Evolutionary conservation across 495 filamentous ascomycete genomes (phyloP), one percentile per base, ranked within the genome.

Genomic region (Lophiotrema nucula): DNA sequence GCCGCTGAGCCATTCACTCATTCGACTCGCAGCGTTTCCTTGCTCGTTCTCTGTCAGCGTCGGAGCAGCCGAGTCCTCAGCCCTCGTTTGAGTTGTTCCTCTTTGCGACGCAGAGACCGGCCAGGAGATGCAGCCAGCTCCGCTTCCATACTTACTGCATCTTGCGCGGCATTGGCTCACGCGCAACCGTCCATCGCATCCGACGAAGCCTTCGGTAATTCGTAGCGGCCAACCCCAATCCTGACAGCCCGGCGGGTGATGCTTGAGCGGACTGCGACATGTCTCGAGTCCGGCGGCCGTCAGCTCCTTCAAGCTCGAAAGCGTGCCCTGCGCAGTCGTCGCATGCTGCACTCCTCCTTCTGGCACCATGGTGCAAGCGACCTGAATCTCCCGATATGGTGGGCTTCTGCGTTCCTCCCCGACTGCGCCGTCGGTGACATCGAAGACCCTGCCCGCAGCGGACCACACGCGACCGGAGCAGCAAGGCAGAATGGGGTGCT

Each of bases 241-340:
- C 27, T 16, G 42, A 37, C n/a, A n/a, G n/a, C 39, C n/a, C 47
- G 16, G 48, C 12, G 50, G 58, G 53, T 55, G 28, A 67, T 67
- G 64, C 55, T 67, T 23, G 64, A 67, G 59, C 64, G 64, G 27
- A 59, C 64, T 55, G 58, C 64, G 50, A 50, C 59, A 67, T 67
- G 64, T 42, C 64, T 67, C 59, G 64, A 67, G 56, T 31, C 59
- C 38, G 57, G 62, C 47, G 60, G 64, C 48, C 64, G 59, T 53
- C 44, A 58, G 18, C 59, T 67, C 37, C 35, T 67, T 19, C 59
- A 47, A 56, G 39, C 48, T 42, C 45, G 52, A 49, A 62, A 59
- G 33, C 58, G 31, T 55, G 59, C 46, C 46, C n/a, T 48, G 38
- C 52, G 53, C 42, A 61, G 26, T 33, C 58, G 64, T 33, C 58